Evolutionary conservation across 2,329 filamentous ascomycete species (phyloP), one percentile per base, ranked within the genome.

Genomic region (Verruconis gallopava): DNA sequence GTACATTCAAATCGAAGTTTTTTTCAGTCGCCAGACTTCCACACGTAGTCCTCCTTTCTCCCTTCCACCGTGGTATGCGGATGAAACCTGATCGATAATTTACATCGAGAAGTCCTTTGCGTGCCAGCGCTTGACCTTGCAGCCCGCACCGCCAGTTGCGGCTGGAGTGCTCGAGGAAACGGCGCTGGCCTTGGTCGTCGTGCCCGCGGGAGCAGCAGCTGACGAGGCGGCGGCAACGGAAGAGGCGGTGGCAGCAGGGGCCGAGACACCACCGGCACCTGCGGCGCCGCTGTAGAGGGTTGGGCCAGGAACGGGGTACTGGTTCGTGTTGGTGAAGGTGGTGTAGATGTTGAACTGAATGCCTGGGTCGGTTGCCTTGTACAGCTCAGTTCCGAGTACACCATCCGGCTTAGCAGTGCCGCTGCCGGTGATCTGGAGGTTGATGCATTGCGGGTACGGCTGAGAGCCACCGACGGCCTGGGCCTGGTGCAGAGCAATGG

Each of bases 401-500:
- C 43, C 43, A 11, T 17, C 32, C 15, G 43, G 43, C 30, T n/a
- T 44, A 13, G 9, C 38, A 19, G 43, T 46, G 30, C 43, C 43
- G 32, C 32, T 21, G 15, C 43, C 43, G 25, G 43, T 45, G 38
- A 45, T 32, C 19, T 45, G 14, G 39, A 45, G 38, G 43, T 45
- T 45, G 28, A 45, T 22, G 30, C 43, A 45, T 34, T 45, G 42
- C 20, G 64, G 65, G 52, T 68, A 67, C 51, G 60, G 60, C 49
- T 68, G 61, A 15, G 64, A 62, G 21, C 63, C 68, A 42, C 63
- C 63, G 13, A 59, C 41, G 30, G 55, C 49, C 3, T 58, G 63
- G 12, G 62, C 69, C 21, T 61, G 61, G 62, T 80, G 76, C 40
- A 80, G 72, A 18, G 71, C 76, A 40, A 80, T 68, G 41, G 72